A percentile compares a stretch with the other conserved stretches of the same genome.
Evolutionary conservation across 768 basidiomycete genomes (phyloP).

Genomic region (Termitomyces sp.): DNA sequence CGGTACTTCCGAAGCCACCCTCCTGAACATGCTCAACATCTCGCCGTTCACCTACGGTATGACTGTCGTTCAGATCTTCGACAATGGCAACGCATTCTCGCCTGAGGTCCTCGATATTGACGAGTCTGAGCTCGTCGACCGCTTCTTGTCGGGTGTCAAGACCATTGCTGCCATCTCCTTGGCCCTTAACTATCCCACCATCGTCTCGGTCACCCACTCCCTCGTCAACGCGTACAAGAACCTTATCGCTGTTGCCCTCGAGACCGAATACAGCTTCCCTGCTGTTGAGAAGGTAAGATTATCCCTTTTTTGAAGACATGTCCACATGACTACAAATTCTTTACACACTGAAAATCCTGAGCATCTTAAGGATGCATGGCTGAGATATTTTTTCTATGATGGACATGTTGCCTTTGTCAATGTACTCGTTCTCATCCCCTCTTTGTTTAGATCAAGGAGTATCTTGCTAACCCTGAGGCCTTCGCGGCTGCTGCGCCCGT

Average conservation of each 20-base stretch:
- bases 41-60: slow-evolving; percentile 99
- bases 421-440: slow-evolving; percentile 12
- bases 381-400: slow-evolving; percentile 25
- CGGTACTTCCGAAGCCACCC: slow-evolving; percentile 93
- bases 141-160: slow-evolving; percentile 92
- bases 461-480: slow-evolving; percentile 97
- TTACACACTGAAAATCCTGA: slow-evolving; percentile 88
- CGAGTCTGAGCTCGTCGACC: slow-evolving; percentile 84
- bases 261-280: slow-evolving; percentile 93
- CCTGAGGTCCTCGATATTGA: slow-evolving; percentile 90
- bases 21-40: slow-evolving; percentile 99
- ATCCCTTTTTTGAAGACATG: slow-evolving; percentile 6
- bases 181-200: slow-evolving; percentile 92
- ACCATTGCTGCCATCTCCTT: slow-evolving; percentile 94
- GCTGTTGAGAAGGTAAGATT: slow-evolving; percentile 80
- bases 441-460: slow-evolving; percentile 76
- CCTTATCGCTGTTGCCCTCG: slow-evolving; percentile 81
- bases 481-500: slow-evolving; percentile 79
- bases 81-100: slow-evolving; percentile 88
- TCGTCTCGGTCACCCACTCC: slow-evolving; percentile 90
- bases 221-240: slow-evolving; percentile 99
- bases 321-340: slow-evolving; percentile 27
- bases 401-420: slow-evolving; percentile 14
- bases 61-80: slow-evolving; percentile 96
- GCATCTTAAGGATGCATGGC: slow-evolving; percentile 37